These are phyloP conservation scores for Abelmoschus esculentus DNA, from an alignment of 345 rosid species.

Conservation along the genomic window DNA sequence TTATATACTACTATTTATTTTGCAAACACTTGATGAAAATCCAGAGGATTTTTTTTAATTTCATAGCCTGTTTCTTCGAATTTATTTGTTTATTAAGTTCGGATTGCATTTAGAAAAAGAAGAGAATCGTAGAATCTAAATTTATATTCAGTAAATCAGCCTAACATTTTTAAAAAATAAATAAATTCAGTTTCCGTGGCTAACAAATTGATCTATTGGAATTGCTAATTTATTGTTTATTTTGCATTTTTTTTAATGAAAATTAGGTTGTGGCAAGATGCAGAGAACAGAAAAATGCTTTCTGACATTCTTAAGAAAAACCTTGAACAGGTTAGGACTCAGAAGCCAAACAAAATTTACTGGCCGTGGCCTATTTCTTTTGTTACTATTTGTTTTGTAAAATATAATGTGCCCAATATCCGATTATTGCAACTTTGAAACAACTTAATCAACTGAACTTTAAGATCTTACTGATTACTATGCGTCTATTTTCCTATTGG, in stretches of 20 bases:
- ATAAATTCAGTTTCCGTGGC: not conserved
- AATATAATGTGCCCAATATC: not conserved
- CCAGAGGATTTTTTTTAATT: slow-evolving; percentile 20
- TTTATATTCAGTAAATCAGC: not conserved
- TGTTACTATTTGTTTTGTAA: not conserved
- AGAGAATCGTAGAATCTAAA: not conserved
- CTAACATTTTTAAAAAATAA: not conserved
- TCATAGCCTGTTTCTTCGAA: not conserved
- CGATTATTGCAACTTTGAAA: not conserved
- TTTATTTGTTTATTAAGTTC: not conserved
- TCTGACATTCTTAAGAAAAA: slow-evolving; percentile 58
- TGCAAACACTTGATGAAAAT: not conserved
- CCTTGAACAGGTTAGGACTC: slow-evolving; percentile 44
- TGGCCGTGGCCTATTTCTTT: not conserved
- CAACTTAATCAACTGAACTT: not conserved
- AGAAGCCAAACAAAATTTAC: not conserved
- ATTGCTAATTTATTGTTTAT: not conserved
- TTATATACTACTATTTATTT: not conserved
- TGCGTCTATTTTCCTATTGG: slow-evolving; percentile 16
- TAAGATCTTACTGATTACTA: not conserved
- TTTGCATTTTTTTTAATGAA: not conserved
- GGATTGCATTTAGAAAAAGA: not conserved
- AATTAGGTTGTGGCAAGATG: slow-evolving; percentile 93
- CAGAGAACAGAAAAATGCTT: slow-evolving; percentile 69
- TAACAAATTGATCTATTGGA: not conserved